Percentiles rank a stretch among this genome's conserved stretches.
Conservation (phyloP, 805 yeast species). For the Hyphopichia homilentoma region DNA sequence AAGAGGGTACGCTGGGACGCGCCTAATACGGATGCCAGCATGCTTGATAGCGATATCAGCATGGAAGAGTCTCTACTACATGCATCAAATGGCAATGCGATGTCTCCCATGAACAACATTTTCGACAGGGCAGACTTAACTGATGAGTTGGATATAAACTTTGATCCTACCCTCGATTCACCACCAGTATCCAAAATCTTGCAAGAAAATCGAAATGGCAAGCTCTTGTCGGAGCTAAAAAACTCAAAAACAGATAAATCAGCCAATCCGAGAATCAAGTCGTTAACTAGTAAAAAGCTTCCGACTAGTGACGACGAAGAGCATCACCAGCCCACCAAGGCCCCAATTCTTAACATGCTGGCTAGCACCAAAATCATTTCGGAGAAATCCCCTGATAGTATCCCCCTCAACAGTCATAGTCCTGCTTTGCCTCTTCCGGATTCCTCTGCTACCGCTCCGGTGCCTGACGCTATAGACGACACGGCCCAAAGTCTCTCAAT, state of each 20-base stretch:
- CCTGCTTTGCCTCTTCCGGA: too few species aligned
- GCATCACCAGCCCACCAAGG: conserved; percentile 10
- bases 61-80: conserved; percentile 27
- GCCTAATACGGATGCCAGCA: conserved; percentile 17
- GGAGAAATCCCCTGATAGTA: conserved; percentile 1
- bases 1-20: conserved; percentile 49
- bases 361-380: conserved; percentile 22
- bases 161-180: conserved; percentile 27
- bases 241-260: conserved; percentile 4
- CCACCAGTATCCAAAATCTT: conserved; percentile 19
- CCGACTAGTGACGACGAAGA: conserved; percentile 10
- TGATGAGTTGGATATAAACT: conserved; percentile 26
- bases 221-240: conserved; percentile 1
- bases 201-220: conserved; percentile 3
- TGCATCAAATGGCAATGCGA: conserved; percentile 12
- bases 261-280: conserved; percentile 1
- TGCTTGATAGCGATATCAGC: conserved; percentile 28
- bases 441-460: too few species aligned
- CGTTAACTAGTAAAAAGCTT: conserved; percentile 14
- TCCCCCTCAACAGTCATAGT: conserved; percentile 4
- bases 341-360: conserved; percentile 32
- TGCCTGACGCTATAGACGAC: too few species aligned
- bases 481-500: too few species aligned
- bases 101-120: conserved; percentile 25
- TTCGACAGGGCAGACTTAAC: conserved; percentile 18